Conservation (phyloP, 768 basidiomycete genomes). For the Vishniacozyma victoriae region DNA sequence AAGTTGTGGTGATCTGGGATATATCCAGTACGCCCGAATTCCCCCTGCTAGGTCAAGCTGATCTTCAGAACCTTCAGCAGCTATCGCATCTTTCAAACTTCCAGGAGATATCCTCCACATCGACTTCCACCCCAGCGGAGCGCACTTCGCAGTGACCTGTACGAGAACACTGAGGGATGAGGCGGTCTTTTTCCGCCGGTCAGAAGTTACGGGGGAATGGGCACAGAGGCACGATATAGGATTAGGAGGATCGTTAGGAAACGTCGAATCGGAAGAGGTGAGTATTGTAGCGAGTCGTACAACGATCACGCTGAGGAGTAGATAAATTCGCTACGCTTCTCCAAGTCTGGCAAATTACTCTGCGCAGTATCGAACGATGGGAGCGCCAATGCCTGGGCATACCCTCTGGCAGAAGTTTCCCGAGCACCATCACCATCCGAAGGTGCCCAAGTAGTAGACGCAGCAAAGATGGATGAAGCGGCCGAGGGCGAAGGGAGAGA, state of each 20-base stretch:
- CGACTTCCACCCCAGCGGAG: constrained; percentile 32
- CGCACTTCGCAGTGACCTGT: constrained; percentile 36
- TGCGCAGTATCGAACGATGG: constrained; percentile 41
- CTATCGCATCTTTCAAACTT: constrained; percentile 25
- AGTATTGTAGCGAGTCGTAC: neutral
- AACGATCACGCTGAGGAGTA: constrained; percentile 1
- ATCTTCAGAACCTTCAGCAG: constrained; percentile 16
- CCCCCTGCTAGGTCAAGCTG: neutral
- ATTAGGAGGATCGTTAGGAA: constrained; percentile 21
- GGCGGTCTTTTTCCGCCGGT: constrained; percentile 32
- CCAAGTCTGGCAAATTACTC: constrained; percentile 28
- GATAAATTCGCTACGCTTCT: constrained; percentile 37
- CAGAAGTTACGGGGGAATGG: constrained; percentile 18
- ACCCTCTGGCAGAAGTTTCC: constrained; percentile 9
- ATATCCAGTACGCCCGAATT: constrained; percentile 13
- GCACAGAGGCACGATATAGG: constrained; percentile 26
- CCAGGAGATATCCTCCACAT: constrained; percentile 32
- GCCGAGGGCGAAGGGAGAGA: neutral
- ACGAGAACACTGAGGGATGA: constrained; percentile 26
- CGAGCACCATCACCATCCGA: neutral
- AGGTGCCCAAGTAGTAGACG: constrained; percentile 7
- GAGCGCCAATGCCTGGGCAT: constrained; percentile 30
- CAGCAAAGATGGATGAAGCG: constrained; percentile 8
- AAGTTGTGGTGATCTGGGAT: constrained; percentile 29
- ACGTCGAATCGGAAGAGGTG: constrained; percentile 37